Evolutionary conservation across 2,329 filamentous ascomycete species (phyloP), one percentile per base, ranked within the genome.

Genomic region (Exophiala viscosa): DNA sequence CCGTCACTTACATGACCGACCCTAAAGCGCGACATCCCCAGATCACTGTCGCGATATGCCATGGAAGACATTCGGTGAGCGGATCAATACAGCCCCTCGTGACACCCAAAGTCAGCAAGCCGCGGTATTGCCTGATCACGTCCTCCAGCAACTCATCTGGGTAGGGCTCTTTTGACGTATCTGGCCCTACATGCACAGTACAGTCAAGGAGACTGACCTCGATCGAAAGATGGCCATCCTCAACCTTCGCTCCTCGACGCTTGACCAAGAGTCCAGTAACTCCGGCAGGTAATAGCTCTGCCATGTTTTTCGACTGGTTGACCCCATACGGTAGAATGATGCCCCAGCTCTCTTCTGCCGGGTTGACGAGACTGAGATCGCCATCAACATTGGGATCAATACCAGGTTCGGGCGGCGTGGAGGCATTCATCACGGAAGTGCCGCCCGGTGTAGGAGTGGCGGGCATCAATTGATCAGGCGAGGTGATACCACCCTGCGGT

Each of bases 311-410:
- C 3, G 71, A 70, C 51, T 66, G 69, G 52, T 72, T 72, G 32
- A 73, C 60, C 23, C 70, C 73, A 60, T 79, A 77, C 0, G 75
- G 76, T 51, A 85, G 70, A 15, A 83, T 71, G 6, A 83, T 67
- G 31, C 73, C 74, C 79, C 81, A 85, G 1, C 78, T 78, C 57
- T 85, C 81, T 62, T 85, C 82, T 17, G 74, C 75, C 14, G 76
- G 66, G 60, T 85, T 81, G 35, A 80, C 67, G 9, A 85, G 74
- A 8, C 78, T 71, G 2, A 79, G 76, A 45, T 85, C 81, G 0
- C 75, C 72, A 52, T 85, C 81, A 18, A 40, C 36, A 36, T 55
- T 59, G 9, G 60, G 50, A 39, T 62, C 58, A 23, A 58, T 52
- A 18, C 39, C 51, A 23, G 47, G 50, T 34, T 58, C 54, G 18